A percentile compares a stretch with the other conserved stretches of the same genome.
These are phyloP conservation scores for Wickerhamomyces bisporus DNA, from an alignment of 805 yeast genomes.

Conservation along the genomic window DNA sequence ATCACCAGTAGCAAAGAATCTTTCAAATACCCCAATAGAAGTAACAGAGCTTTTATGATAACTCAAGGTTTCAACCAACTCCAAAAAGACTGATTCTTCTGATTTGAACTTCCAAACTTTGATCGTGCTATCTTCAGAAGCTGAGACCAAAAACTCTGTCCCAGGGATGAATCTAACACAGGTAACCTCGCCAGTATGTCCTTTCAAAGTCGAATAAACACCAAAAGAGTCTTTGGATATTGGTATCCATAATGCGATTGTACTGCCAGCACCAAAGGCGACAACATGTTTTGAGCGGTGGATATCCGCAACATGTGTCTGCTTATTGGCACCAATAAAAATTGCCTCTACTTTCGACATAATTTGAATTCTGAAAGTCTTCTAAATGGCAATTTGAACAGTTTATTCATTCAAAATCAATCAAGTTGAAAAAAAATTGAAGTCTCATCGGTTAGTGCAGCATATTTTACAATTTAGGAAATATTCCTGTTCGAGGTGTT, in stretches of 20 bases:
- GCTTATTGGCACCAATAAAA: conserved; percentile 70
- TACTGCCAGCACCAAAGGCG: conserved; percentile 69
- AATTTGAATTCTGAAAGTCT: too few relatives aligned
- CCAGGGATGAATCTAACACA: conserved; percentile 55
- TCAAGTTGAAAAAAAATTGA: neutral
- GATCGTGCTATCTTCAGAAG: conserved; percentile 62
- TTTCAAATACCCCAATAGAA: conserved; percentile 36
- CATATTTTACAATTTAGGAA: neutral
- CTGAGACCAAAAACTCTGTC: conserved; percentile 46
- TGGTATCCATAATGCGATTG: conserved; percentile 70
- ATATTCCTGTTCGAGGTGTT: neutral
- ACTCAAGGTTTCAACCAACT: conserved; percentile 27
- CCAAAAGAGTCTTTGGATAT: conserved; percentile 37
- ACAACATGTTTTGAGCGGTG: conserved; percentile 33
- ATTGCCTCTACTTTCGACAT: conserved; percentile 41
- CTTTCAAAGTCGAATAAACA: conserved; percentile 50
- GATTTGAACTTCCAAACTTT: conserved; percentile 49
- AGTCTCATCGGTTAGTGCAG: conserved; percentile 6
- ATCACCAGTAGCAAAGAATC: conserved; percentile 53
- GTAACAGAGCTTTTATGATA: conserved; percentile 50
- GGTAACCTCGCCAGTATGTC: conserved; percentile 59
- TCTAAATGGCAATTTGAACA: neutral
- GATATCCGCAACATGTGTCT: conserved; percentile 54
- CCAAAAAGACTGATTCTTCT: conserved; percentile 8
- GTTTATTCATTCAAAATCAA: too few relatives aligned